Evolutionary conservation across 2,329 filamentous ascomycete genomes (phyloP).

Genomic region (Neofusicoccum sp.): DNA sequence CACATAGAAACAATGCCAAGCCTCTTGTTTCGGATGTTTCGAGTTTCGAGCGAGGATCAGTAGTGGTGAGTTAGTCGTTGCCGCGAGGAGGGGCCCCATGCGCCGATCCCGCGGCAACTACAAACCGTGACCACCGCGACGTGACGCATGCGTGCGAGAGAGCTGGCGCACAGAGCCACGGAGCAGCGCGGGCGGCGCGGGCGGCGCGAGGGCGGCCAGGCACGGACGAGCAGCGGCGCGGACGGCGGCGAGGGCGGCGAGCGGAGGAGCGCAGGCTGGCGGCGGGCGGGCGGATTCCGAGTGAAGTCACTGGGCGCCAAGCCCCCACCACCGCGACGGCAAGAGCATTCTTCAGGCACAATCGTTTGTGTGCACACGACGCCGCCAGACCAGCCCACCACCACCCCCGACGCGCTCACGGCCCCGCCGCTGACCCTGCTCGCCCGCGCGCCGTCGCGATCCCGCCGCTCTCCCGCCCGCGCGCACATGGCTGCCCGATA

Average conservation of each 20-base stretch:
- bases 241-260: too few species aligned
- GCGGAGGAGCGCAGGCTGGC: not conserved
- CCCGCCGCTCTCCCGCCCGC: not conserved
- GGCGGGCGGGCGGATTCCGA: not conserved
- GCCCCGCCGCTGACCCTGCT: not conserved
- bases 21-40: not conserved
- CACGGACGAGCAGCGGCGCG: too few species aligned
- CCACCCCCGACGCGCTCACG: not conserved
- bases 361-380: slow-evolving; percentile 3
- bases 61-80: not conserved
- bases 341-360: slow-evolving; percentile 10
- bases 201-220: too few species aligned
- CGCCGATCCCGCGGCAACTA: not conserved
- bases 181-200: too few species aligned
- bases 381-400: not conserved
- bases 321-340: slow-evolving; percentile 1
- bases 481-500: slow-evolving; percentile 18
- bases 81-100: not conserved
- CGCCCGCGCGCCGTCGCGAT: not conserved
- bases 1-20: not conserved
- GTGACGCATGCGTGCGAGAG: not conserved
- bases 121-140: too few species aligned
- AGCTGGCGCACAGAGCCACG: too few species aligned
- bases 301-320: slow-evolving; percentile 12
- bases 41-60: not conserved